phyloP scores from a whole-genome alignment of 495 filamentous ascomycete species.

The Podospora pseudocomata region DNA sequence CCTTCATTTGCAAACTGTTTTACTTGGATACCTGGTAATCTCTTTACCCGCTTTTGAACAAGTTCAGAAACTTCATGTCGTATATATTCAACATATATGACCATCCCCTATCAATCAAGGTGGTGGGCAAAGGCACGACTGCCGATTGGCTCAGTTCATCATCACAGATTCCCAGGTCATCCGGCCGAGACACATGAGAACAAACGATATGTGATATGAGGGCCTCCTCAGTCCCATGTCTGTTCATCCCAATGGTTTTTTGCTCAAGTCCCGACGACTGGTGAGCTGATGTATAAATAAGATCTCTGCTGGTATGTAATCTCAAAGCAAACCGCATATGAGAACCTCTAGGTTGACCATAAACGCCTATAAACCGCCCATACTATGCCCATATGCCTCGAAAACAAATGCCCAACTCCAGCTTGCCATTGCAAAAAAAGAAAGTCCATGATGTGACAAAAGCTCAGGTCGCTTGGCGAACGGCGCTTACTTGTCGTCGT shows the following conservation, averaged over 20 bases:
- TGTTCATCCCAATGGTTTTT: background rate
- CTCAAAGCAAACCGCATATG: background rate
- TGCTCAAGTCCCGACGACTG: background rate
- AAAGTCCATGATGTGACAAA: background rate
- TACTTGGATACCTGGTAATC: too few relatives aligned
- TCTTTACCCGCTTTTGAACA: too few relatives aligned
- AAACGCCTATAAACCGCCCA: background rate
- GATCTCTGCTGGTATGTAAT: background rate
- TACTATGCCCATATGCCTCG: background rate
- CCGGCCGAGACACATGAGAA: background rate
- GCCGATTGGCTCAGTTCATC: background rate
- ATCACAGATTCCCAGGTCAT: background rate
- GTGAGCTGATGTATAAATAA: background rate
- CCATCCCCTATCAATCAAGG: background rate
- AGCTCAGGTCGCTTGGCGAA: background rate
- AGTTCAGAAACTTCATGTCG: too few relatives aligned
- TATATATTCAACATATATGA: background rate
- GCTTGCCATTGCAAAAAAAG: background rate
- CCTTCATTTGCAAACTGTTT: background rate
- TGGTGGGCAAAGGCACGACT: background rate
- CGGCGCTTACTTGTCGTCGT: slow-evolving; percentile 59
- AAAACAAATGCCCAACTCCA: background rate
- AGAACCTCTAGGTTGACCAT: background rate
- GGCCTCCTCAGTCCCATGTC: background rate
- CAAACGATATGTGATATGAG: background rate